Evolutionary conservation across 176 grass and related monocot species (phyloP).

Genomic region (Triticum turgidum): DNA sequence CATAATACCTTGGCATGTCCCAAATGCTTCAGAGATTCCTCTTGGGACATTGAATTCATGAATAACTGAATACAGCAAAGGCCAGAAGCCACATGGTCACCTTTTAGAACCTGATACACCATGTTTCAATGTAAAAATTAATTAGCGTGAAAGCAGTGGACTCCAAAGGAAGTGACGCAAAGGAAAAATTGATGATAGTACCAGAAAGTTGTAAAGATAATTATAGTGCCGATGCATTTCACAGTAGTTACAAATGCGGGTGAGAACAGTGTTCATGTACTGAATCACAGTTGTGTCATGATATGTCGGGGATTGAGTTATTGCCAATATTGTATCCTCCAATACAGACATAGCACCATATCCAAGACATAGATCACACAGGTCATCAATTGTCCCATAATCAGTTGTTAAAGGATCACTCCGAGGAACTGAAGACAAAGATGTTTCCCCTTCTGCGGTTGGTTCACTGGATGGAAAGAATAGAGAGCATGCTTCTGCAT

Average conservation of each 20-base stretch:
- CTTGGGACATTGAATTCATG: slow-evolving; percentile 88
- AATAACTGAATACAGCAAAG: slow-evolving; percentile 95
- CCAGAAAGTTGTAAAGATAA: slow-evolving; percentile 96
- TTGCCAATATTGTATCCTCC: slow-evolving; percentile 59
- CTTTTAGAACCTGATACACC: slow-evolving; percentile 77
- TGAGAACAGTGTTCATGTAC: slow-evolving; percentile 72
- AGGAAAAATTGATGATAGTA: slow-evolving; percentile 34
- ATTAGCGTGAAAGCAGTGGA: slow-evolving; percentile 9
- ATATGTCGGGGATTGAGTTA: slow-evolving; percentile 53
- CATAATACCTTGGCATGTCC: slow-evolving; percentile 73
- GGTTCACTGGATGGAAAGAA: slow-evolving; percentile 72
- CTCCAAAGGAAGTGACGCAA: slow-evolving; percentile 16
- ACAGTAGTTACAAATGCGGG: slow-evolving; percentile 89
- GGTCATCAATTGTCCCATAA: slow-evolving; percentile 92
- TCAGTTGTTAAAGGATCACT: slow-evolving; percentile 82
- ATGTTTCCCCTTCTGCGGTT: slow-evolving; percentile 41
- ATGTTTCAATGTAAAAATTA: slow-evolving; percentile 27
- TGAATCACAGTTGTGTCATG: slow-evolving; percentile 57
- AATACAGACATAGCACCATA: slow-evolving; percentile 85
- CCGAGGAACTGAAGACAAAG: slow-evolving; percentile 57
- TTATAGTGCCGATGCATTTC: slow-evolving; percentile 98
- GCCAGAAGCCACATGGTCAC: slow-evolving; percentile 90
- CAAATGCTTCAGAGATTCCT: slow-evolving; percentile 90
- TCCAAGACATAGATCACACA: slow-evolving; percentile 87
- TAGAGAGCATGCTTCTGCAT: slow-evolving; percentile 77